Evolutionary conservation across 257 asterid genomes (phyloP).

Genomic region (Lycium ferocissimum): DNA sequence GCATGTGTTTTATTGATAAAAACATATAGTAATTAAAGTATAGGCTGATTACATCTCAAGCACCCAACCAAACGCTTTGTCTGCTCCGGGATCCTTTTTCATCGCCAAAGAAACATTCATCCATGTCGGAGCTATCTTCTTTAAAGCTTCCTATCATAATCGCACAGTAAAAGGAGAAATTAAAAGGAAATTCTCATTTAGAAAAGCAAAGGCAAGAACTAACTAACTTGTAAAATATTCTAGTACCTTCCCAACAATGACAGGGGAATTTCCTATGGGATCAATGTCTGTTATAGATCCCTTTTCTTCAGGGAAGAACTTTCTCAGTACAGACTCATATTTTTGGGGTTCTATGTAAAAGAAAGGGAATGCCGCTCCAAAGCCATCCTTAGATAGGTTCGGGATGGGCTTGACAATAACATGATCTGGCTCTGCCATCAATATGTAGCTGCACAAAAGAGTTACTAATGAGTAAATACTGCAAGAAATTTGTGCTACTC

Average conservation of each 20-base stretch:
- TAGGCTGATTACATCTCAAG: slow-evolving; percentile 79
- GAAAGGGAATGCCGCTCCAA: slow-evolving; percentile 92
- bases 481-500: too few relatives aligned
- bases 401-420: slow-evolving; percentile 91
- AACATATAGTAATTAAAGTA: not conserved
- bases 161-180: slow-evolving; percentile 8
- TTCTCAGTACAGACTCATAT: slow-evolving; percentile 70
- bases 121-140: slow-evolving; percentile 95
- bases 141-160: slow-evolving; percentile 64
- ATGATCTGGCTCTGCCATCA: slow-evolving; percentile 98
- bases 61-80: slow-evolving; percentile 98
- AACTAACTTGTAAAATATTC: not conserved
- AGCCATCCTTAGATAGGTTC: slow-evolving; percentile 71
- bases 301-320: slow-evolving; percentile 70
- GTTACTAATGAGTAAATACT: not conserved
- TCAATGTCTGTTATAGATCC: slow-evolving; percentile 86
- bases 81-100: slow-evolving; percentile 95
- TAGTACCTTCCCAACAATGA: slow-evolving; percentile 82
- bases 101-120: slow-evolving; percentile 94
- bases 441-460: slow-evolving; percentile 66
- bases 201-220: slow-evolving; percentile 28
- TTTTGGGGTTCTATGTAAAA: slow-evolving; percentile 93
- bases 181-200: slow-evolving; percentile 20
- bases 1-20: not conserved
- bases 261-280: slow-evolving; percentile 98